Conservation (phyloP, 2,329 filamentous ascomycete genomes). For the Arthrobotrys sphaeroides region DNA sequence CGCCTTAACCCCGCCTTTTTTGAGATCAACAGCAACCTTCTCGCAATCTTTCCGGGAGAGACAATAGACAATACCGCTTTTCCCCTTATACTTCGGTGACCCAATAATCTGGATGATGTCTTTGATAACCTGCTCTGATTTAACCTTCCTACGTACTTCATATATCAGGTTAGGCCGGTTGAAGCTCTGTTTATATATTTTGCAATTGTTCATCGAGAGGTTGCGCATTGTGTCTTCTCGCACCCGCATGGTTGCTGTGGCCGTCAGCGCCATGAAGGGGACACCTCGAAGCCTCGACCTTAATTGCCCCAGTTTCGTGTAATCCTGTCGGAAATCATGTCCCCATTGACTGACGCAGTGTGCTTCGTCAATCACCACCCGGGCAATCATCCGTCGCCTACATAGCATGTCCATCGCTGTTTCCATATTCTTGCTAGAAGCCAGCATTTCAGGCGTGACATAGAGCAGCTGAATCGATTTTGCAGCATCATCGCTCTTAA, state of each 20-base stretch:
- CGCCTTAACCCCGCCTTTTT: constrained; percentile 72
- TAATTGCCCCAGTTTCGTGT: constrained; percentile 83
- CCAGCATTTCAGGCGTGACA: constrained; percentile 96
- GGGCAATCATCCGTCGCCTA: constrained; percentile 75
- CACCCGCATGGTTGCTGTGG: constrained; percentile 92
- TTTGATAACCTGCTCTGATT: constrained; percentile 66
- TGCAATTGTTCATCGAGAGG: constrained; percentile 80
- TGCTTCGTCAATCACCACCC: constrained; percentile 97
- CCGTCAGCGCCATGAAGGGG: constrained; percentile 92
- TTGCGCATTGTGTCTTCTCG: constrained; percentile 91
- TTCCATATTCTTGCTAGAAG: constrained; percentile 77
- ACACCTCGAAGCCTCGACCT: constrained; percentile 77
- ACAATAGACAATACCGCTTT: constrained; percentile 93
- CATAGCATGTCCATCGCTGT: constrained; percentile 75
- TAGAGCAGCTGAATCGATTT: constrained; percentile 86
- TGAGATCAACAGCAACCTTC: constrained; percentile 76
- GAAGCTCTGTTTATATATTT: constrained; percentile 90
- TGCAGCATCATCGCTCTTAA: constrained; percentile 74
- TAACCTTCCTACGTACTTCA: constrained; percentile 78
- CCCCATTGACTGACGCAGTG: constrained; percentile 99
- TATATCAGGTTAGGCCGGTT: constrained; percentile 96
- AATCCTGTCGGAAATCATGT: constrained; percentile 96
- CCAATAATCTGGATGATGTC: constrained; percentile 75
- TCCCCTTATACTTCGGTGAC: constrained; percentile 69
- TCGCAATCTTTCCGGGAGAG: constrained; percentile 86